Evolutionary conservation across 305 asterid genomes (phyloP), one percentile per base, ranked within the genome.

Genomic region (Coffea humblotiana): DNA sequence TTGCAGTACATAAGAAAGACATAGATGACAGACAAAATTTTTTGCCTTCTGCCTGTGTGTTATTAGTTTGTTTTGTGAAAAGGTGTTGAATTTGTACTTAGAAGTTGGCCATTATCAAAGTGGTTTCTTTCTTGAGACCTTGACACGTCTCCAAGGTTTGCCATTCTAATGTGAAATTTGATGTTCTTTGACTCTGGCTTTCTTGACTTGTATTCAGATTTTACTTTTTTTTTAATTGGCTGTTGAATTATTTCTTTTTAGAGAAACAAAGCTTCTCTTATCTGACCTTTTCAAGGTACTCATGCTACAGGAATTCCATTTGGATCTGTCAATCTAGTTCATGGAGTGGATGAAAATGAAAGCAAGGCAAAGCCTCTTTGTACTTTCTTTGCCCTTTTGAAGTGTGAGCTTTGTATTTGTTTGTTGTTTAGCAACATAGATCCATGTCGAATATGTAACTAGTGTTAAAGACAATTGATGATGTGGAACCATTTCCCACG

Each of bases 261-360:
- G 43, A 60, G 8, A 45, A 29, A 60, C 65, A 60, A 10, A 58
- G 51, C 27, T 58, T 81, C 49, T 60, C 67, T 75, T 47, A 43
- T 77, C 84, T 89, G 83, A 87, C 78, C 60, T 78, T 74, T 75
- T 45, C 65, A 72, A 66, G 47, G 75, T 81, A 67, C 69, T 78
- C 76, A 72, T 87, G 86, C 85, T 88, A 85, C 97, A 95, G 99
- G 99, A 82, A 95, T 95, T 85, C 99, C 99, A 74, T 95, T 89
- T 81, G 99, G 99, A 76, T 95, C 99, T 69, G 99, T 95, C 81
- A 95, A 95, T 90, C 90, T 95, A 81, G 81, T 90, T 91, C 90
- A 91, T 76, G 99, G 99, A 80, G 97, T 95, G 35, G 99, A 95
- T 88, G 97, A 92, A 85, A 88, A 92, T 80, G 99, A 95, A 93